These are phyloP conservation scores for Silene vulgaris DNA, from an alignment of 179 eudicot genomes.

Conservation along the genomic window DNA sequence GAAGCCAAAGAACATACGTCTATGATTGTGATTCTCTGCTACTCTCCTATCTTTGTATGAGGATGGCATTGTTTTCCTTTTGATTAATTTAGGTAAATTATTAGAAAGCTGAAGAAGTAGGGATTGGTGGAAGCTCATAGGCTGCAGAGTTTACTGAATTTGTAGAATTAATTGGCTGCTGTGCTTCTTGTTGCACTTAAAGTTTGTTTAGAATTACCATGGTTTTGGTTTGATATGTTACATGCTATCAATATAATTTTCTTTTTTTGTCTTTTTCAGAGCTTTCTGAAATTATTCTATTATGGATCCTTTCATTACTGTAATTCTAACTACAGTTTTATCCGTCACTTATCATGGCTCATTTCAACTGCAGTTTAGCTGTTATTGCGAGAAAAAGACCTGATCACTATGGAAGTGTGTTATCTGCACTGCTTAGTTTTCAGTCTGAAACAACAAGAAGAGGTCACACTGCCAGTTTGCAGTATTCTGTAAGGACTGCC, in stretches of 20 bases:
- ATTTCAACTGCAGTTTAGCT: slow-evolving; percentile 61
- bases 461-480: slow-evolving; percentile 71
- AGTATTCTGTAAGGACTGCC: slow-evolving; percentile 82
- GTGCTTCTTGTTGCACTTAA: not conserved
- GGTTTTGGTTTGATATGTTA: not conserved
- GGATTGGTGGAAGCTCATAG: not conserved
- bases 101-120: too few relatives aligned
- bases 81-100: too few relatives aligned
- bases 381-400: slow-evolving; percentile 81
- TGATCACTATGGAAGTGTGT: slow-evolving; percentile 43
- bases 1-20: not conserved
- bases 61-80: too few relatives aligned
- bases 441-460: slow-evolving; percentile 52
- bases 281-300: not conserved
- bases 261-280: not conserved
- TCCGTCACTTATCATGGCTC: slow-evolving; percentile 20
- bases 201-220: not conserved
- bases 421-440: slow-evolving; percentile 69
- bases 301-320: not conserved
- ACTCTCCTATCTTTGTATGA: not conserved
- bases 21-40: not conserved
- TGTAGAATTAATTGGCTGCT: not conserved
- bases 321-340: slow-evolving; percentile 15
- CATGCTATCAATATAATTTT: not conserved
- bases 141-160: not conserved